Evolutionary conservation across 108 stramenopile species (phyloP), one percentile per base, ranked within the genome.

Genomic region (Epithemia pelagica): DNA sequence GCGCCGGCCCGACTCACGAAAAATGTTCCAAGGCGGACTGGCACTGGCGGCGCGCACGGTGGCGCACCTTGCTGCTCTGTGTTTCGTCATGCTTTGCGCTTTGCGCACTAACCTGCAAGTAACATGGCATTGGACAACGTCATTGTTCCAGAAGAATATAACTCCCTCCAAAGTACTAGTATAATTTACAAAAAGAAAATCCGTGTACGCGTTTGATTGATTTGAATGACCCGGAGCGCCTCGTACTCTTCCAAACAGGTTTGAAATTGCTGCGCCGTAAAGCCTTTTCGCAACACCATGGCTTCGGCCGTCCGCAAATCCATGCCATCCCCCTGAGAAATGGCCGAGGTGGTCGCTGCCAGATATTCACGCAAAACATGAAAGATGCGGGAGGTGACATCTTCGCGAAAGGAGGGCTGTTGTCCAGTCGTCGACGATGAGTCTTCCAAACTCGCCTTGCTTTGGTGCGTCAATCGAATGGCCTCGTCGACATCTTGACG

Each of bases 401-500:
- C 90, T 61, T 85, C 81, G 33, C 80, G 77, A 23, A 75, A 58
- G 22, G 66, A 69, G 67, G 69, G 46, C 74, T 80, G 37, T 71
- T 72, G 60, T 73, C 58, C 52, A 15, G 26, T 54, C 2, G 26
- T 55, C 25, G 32, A 22, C 31, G 67, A 62, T 21, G 58, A 19
- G 30, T 67, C 66, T 22, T 46, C 33, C 51, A 90, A 61, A 71
- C 81, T 88, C 0, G 90, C 81, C 77, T 92, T 88, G 67, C 81
- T 92, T 94, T 95, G 83, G 79, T 92, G 88, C 24, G 91, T 93
- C 33, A 93, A 68, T 28, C 99, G 96, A 67, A 97, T 97, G 18
- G 99, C 96, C 78, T 99, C 99, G 68, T 97, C 91, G 0, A 99
- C 97, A 69, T 99, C 99, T 59, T 95, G 94, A 25, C 91, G 80